These are phyloP conservation scores for Alternaria sp. DNA, from an alignment of 2,329 filamentous ascomycete species.

Conservation along the genomic window DNA sequence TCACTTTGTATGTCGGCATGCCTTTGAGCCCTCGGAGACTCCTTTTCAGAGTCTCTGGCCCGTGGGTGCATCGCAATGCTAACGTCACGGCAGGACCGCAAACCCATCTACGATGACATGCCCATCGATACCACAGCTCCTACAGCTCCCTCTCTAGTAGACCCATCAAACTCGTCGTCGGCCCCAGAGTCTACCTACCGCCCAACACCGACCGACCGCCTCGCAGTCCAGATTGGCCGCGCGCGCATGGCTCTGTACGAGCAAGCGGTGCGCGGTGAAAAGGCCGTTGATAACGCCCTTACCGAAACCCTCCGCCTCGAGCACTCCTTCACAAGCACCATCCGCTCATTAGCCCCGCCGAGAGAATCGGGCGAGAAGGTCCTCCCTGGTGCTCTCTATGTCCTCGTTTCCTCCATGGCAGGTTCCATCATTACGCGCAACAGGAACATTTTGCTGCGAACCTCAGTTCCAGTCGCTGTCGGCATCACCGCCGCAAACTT, in stretches of 20 bases:
- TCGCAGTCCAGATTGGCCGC: constrained; percentile 82
- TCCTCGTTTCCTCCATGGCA: constrained; percentile 93
- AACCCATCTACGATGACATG: constrained; percentile 80
- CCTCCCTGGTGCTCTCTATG: constrained; percentile 89
- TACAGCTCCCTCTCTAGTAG: constrained; percentile 47
- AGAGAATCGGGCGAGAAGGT: constrained; percentile 87
- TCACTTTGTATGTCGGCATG: constrained; percentile 25
- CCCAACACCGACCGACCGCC: constrained; percentile 87
- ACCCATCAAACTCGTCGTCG: constrained; percentile 42
- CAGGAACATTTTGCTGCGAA: constrained; percentile 83
- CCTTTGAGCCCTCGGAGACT: background rate
- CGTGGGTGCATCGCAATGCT: background rate
- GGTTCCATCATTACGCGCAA: constrained; percentile 91
- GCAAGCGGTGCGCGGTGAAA: constrained; percentile 78
- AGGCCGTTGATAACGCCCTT: constrained; percentile 82
- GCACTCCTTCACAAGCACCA: constrained; percentile 85
- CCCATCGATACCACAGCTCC: constrained; percentile 52
- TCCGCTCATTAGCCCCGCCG: constrained; percentile 87
- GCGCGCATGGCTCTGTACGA: constrained; percentile 83
- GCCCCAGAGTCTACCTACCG: constrained; percentile 40
- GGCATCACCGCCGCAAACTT: constrained; percentile 85
- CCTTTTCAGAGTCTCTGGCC: background rate
- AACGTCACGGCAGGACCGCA: constrained; percentile 45
- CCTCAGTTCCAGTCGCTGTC: constrained; percentile 77
- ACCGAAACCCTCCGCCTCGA: constrained; percentile 85